Conservation (phyloP, 2,329 filamentous ascomycete genomes). For the Aspergillus ustus region DNA sequence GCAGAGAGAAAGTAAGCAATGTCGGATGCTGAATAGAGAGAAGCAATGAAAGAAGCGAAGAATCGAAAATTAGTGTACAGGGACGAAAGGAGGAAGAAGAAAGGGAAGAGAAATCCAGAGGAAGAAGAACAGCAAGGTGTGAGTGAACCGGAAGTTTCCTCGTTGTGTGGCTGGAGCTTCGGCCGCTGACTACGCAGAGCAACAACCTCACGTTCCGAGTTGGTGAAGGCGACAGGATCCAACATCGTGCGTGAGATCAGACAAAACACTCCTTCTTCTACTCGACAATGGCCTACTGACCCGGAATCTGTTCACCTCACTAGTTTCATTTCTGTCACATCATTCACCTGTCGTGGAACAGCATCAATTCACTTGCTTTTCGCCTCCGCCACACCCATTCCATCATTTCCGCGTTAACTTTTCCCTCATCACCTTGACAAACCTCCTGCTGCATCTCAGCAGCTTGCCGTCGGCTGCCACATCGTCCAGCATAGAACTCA, state of each 20-base stretch:
- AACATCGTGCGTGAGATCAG: background rate
- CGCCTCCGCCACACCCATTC: background rate
- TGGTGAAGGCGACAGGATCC: background rate
- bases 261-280: background rate
- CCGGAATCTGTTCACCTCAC: background rate
- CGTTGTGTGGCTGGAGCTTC: slow-evolving; percentile 25
- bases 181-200: background rate
- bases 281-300: background rate
- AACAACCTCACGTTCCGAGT: background rate
- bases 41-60: slow-evolving; percentile 2
- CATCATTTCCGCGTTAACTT: background rate
- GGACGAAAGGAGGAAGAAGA: background rate
- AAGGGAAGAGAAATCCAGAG: slow-evolving; percentile 19
- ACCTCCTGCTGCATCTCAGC: background rate
- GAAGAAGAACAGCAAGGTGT: slow-evolving; percentile 17
- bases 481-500: slow-evolving; percentile 5
- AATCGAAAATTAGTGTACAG: slow-evolving; percentile 24
- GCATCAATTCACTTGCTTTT: slow-evolving; percentile 8
- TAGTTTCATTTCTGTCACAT: background rate
- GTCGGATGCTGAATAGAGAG: slow-evolving; percentile 17
- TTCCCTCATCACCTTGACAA: background rate
- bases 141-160: slow-evolving; percentile 29
- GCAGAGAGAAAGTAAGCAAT: slow-evolving; percentile 8
- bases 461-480: slow-evolving; percentile 13
- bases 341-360: slow-evolving; percentile 1